These are phyloP conservation scores for Pseudopithomyces chartarum DNA, from an alignment of 2,329 filamentous ascomycete species.

Conservation along the genomic window DNA sequence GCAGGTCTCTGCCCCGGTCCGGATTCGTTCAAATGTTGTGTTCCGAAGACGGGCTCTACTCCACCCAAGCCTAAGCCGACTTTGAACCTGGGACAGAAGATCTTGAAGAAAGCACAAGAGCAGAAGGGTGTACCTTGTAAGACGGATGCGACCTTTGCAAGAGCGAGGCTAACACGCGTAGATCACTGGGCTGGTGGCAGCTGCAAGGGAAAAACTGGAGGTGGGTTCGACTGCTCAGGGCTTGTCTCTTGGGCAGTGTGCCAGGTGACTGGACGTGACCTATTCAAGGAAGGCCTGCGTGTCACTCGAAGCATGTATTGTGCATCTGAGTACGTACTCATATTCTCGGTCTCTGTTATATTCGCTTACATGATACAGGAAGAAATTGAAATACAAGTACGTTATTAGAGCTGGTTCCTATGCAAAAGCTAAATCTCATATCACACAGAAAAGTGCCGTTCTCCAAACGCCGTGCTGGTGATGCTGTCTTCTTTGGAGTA, in stretches of 20 bases:
- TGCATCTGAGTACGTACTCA: conserved; percentile 13
- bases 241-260: conserved; percentile 29
- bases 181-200: conserved; percentile 29
- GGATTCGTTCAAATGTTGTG: conserved; percentile 22
- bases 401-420: neutral
- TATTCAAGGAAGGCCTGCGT: conserved; percentile 27
- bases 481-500: conserved; percentile 20
- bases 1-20: conserved; percentile 20
- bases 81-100: conserved; percentile 20
- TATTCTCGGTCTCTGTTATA: too few relatives aligned
- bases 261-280: conserved; percentile 26
- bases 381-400: conserved; percentile 28
- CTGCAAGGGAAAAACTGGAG: conserved; percentile 25
- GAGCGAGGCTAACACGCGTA: conserved; percentile 5
- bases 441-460: conserved; percentile 24
- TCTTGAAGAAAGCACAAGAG: conserved; percentile 25
- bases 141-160: neutral
- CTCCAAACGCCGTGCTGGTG: conserved; percentile 23
- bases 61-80: conserved; percentile 12
- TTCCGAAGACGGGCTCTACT: conserved; percentile 10
- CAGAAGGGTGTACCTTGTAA: conserved; percentile 23
- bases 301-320: conserved; percentile 30
- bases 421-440: neutral
- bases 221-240: conserved; percentile 29
- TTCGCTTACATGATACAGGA: neutral